A percentile compares a stretch with the other conserved stretches of the same genome.
phyloP scores from a whole-genome alignment of 257 asterid species.

The Gentiana dahurica region DNA sequence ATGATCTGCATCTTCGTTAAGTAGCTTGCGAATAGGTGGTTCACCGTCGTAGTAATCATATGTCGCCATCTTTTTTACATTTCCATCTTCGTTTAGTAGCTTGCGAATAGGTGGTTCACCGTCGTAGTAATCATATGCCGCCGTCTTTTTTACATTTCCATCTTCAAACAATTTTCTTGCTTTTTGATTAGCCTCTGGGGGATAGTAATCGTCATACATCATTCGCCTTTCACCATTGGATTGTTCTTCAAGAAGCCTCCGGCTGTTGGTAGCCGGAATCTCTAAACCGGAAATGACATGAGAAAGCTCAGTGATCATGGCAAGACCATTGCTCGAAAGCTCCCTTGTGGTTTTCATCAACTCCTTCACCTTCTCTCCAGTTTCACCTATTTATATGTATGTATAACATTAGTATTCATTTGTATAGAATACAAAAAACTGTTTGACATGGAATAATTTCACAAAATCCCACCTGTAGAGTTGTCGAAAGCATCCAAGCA shows the following conservation, averaged over 20 bases:
- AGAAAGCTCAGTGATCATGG: conserved; percentile 33
- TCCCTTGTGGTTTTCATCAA: conserved; percentile 28
- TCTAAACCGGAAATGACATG: conserved; percentile 11
- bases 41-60: too few species aligned
- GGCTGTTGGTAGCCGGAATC: conserved; percentile 7
- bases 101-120: too few species aligned
- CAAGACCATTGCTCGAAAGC: conserved; percentile 57
- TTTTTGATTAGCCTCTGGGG: neutral
- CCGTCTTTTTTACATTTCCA: too few species aligned
- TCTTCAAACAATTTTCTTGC: too few species aligned
- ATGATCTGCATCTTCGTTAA: too few species aligned
- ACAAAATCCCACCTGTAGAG: conserved; percentile 8
- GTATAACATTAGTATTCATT: too few species aligned
- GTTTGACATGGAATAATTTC: too few species aligned
- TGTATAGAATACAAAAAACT: too few species aligned
- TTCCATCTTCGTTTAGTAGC: too few species aligned
- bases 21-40: conserved; percentile 15
- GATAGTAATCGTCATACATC: neutral
- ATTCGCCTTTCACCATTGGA: neutral
- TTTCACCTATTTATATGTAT: conserved; percentile 13
- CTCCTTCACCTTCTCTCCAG: conserved; percentile 53
- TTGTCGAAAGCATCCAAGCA: conserved; percentile 28
- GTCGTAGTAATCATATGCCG: too few species aligned
- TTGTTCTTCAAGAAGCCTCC: conserved; percentile 21
- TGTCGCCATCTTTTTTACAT: too few species aligned